Base-by-base conservation (phyloP, 2,329 filamentous ascomycete genomes). In the Plenodomus tracheiphilus region DNA sequence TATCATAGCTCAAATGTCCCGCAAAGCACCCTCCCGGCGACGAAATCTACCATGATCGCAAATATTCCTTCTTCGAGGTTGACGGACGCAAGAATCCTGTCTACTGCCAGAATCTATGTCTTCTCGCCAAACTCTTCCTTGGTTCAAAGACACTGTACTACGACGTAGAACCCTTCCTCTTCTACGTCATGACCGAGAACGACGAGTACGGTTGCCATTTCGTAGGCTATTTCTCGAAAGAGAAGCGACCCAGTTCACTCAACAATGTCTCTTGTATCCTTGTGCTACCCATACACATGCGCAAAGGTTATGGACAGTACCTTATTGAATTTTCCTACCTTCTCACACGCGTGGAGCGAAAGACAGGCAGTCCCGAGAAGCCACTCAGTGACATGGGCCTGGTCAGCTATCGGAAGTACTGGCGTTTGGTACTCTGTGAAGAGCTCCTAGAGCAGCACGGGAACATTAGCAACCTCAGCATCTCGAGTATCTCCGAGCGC, bases 211-310 rank as follows among this genome's bases (percentile, higher is more conserved):
- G 93, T 16, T 97, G 94, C 68, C 94, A 97, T 69, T 94, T 99
- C 60, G 93, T 97, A 20, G 94, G 94, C n/a, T 99, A 99, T 69
- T 99, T 99, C 65, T 97, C 94, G 42, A 99, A 99, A 71, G 94
- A 99, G 75, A 99, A 99, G 75, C 83, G 95, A 37, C 88, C 91
- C 2, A 93, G 90, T 72, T 96, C 91, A 53, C 87, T 92, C 62
- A 97, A 99, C 73, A 99, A 99, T 58, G 94, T 99, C 40, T 97
- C 91, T 8, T 99, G 94, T 73, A 99, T 99, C 61, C 77, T 99
- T 40, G 96, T 96, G 3, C 78, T 99, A 34, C 94, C 94, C 0
- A 97, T 97, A 46, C 94, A 97, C 68, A 93, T 97, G 75, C 87
- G 95, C 46, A 96, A 97, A 72, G 94, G 94, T 48, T 99, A 97